Base-by-base conservation (phyloP, 352 stramenopile species). In the Phytopythium aichiense region DNA sequence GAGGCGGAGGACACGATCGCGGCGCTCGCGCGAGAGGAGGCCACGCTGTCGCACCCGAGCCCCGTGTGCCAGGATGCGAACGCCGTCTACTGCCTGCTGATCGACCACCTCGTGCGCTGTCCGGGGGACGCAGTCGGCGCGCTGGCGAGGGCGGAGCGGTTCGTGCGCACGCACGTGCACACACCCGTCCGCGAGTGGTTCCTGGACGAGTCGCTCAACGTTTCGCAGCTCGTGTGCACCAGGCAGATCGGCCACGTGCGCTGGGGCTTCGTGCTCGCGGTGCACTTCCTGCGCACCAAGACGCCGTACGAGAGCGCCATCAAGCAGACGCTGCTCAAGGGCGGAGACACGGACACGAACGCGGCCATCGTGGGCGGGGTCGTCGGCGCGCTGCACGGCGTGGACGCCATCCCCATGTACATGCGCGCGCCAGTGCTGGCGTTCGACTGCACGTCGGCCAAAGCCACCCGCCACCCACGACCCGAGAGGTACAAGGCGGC, bases 321-420 rank as follows among this genome's bases (percentile, higher is more conserved):
- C 46, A 58, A 71, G 15, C 60, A 75, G 23, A 85, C 78, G 56
- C 64, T 87, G 51, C 62, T 82, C 15, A 81, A 84, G 38, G 78
- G 69, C 22, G 78, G 76, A 2, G 78, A 87, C 40, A 87, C 78
- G 11, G 78, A 87, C 51, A 87, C 78, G 30, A 87, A 87, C 61
- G 78, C 78, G 8, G 78, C 73, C 16, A 87, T 87, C 49, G 73
- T 85, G 13, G 78, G 78, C 7, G 73, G 71, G 0, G 30, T 87
- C 1, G 69, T 87, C 23, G 78, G 78, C 13, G 77, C 77, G 11
- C 49, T 87, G 37, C 77, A 87, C 37, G 78, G 76, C 20, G 66
- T 71, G 15, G 60, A 68, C 2, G 55, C 58, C n/a, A 81, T 87
- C 43, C 77, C 77, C 4, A 42, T 54, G 42, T 71, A 56, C 56